Evolutionary conservation across 31 red algal species (phyloP).

Genomic region (Bonnemaisonia californica): DNA sequence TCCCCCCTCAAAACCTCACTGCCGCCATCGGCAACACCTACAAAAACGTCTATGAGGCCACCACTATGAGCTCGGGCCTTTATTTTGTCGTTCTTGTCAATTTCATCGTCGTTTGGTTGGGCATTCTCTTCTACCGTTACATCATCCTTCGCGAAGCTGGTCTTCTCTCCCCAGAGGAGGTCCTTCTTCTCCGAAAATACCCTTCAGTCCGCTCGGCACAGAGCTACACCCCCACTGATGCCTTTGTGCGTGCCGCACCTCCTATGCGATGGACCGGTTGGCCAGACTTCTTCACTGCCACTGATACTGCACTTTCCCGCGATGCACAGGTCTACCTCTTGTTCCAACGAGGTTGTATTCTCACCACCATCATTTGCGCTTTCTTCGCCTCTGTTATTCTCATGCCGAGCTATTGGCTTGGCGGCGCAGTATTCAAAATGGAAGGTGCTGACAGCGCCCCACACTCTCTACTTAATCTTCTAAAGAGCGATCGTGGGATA

Average conservation of each 20-base stretch:
- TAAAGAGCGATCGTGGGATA: conserved; percentile 59
- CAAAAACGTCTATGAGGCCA: conserved; percentile 75
- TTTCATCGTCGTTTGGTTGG: conserved; percentile 45
- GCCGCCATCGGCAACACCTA: conserved; percentile 60
- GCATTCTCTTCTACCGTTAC: conserved; percentile 75
- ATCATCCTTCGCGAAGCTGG: conserved; percentile 64
- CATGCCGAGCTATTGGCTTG: conserved; percentile 78
- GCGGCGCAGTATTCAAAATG: conserved; percentile 58
- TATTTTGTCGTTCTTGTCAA: conserved; percentile 73
- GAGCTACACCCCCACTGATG: conserved; percentile 61
- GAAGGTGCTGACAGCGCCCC: conserved; percentile 31
- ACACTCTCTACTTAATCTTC: conserved; percentile 40
- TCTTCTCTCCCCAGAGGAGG: conserved; percentile 48
- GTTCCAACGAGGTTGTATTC: conserved; percentile 82
- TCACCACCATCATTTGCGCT: conserved; percentile 48
- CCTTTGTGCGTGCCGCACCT: conserved; percentile 59
- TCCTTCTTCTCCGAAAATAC: conserved; percentile 55
- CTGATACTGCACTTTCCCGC: conserved; percentile 41
- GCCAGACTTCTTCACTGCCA: conserved; percentile 53
- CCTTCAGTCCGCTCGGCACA: conserved; percentile 56
- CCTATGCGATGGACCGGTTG: conserved; percentile 75
- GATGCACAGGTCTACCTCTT: conserved; percentile 89
- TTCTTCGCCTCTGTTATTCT: conserved; percentile 54
- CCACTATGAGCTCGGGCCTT: conserved; percentile 72
- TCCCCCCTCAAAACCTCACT: conserved; percentile 1